Percentiles rank a stretch among this genome's conserved stretches.
These are phyloP conservation scores for Kalaharituber pfeilii DNA, from an alignment of 2,329 filamentous ascomycete species.

Conservation along the genomic window DNA sequence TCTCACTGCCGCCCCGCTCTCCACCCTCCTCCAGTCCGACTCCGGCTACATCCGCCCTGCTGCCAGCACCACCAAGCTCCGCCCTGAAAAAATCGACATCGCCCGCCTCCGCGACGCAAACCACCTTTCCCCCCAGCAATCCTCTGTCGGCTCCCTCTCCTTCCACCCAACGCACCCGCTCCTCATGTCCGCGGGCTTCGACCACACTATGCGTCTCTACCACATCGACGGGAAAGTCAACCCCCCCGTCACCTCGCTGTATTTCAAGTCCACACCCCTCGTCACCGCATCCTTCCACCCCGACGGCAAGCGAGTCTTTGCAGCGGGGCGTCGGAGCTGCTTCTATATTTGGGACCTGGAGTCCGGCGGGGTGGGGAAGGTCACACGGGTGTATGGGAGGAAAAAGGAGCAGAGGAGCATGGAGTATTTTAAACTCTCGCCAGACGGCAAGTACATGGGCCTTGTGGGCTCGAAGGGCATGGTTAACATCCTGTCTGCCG, in stretches of 20 bases:
- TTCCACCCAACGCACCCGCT: slow-evolving; percentile 85
- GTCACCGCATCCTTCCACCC: slow-evolving; percentile 65
- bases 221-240: slow-evolving; percentile 60
- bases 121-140: slow-evolving; percentile 42
- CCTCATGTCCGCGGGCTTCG: slow-evolving; percentile 72
- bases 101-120: slow-evolving; percentile 71
- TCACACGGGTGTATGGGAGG: slow-evolving; percentile 55
- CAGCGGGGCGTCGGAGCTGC: slow-evolving; percentile 72
- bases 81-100: slow-evolving; percentile 78
- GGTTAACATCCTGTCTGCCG: slow-evolving; percentile 66
- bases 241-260: slow-evolving; percentile 75
- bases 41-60: slow-evolving; percentile 43
- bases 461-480: slow-evolving; percentile 63
- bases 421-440: slow-evolving; percentile 77
- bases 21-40: slow-evolving; percentile 57
- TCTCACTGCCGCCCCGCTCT: slow-evolving; percentile 27
- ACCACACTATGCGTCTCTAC: slow-evolving; percentile 73
- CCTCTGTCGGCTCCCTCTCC: slow-evolving; percentile 53
- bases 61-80: slow-evolving; percentile 50
- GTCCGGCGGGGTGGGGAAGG: slow-evolving; percentile 65
- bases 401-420: slow-evolving; percentile 55
- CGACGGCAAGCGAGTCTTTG: slow-evolving; percentile 61
- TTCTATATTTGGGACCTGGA: slow-evolving; percentile 90
- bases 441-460: slow-evolving; percentile 72
- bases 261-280: slow-evolving; percentile 69